Percentiles rank a stretch among this genome's conserved stretches.
Conservation (phyloP, 1,284 basidiomycete species). For the Malassezia vespertilionis region DNA sequence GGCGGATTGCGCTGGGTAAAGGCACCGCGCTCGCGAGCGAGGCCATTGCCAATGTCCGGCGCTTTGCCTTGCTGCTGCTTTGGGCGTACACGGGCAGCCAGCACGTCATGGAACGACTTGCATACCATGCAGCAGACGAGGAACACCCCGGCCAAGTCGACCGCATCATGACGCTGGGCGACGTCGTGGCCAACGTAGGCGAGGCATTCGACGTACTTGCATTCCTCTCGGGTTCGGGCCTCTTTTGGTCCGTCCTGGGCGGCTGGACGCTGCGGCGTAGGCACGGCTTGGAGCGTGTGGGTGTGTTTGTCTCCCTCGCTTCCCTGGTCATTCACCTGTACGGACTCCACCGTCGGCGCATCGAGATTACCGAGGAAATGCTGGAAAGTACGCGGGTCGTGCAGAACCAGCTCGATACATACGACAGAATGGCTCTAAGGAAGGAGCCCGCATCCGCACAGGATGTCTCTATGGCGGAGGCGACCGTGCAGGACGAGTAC, state of each 20-base stretch:
- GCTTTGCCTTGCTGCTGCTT: constrained; percentile 5
- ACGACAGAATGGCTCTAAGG: too few species aligned
- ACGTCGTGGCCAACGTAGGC: constrained; percentile 13
- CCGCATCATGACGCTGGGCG: constrained; percentile 4
- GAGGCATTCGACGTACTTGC: constrained; percentile 31
- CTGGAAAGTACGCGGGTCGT: not conserved
- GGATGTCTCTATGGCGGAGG: not conserved
- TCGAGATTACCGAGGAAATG: not conserved
- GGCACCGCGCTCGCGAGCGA: constrained; percentile 9
- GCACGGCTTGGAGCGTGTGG: constrained; percentile 28
- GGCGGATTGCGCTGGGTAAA: not conserved
- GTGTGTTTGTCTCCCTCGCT: constrained; percentile 25
- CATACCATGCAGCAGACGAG: not conserved
- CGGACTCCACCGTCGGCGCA: not conserved
- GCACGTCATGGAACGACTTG: not conserved
- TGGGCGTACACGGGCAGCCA: not conserved
- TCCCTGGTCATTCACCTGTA: constrained; percentile 18
- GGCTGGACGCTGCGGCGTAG: constrained; percentile 21
- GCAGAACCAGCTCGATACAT: constrained; percentile 9
- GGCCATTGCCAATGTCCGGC: constrained; percentile 15
- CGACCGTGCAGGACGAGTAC: not conserved
- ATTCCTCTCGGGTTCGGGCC: constrained; percentile 24
- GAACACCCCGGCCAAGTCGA: not conserved
- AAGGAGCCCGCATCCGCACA: not conserved
- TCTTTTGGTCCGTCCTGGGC: constrained; percentile 32